Conservation (phyloP, 1,284 basidiomycete genomes). For the Puccinia sorghi region DNA sequence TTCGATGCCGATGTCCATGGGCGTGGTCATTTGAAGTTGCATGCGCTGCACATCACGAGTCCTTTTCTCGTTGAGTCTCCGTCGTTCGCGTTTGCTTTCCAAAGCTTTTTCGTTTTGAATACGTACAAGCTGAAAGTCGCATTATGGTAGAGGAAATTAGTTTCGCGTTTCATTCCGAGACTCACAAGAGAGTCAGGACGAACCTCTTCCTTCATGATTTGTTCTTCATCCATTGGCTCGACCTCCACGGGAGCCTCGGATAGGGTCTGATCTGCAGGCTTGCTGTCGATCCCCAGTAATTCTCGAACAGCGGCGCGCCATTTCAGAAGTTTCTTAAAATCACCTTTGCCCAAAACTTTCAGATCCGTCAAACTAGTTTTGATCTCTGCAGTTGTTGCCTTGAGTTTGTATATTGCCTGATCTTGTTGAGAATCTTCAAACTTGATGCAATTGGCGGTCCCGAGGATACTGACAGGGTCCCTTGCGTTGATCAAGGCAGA, state of each 20-base stretch:
- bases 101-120: conserved; percentile 75
- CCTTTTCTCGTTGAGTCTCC: conserved; percentile 85
- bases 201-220: conserved; percentile 83
- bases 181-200: conserved; percentile 51
- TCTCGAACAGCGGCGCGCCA: conserved; percentile 83
- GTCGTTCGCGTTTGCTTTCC: conserved; percentile 71
- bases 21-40: conserved; percentile 96
- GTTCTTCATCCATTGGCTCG: conserved; percentile 79
- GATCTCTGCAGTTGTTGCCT: conserved; percentile 76
- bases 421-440: conserved; percentile 78
- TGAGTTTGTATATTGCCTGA: conserved; percentile 74
- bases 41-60: conserved; percentile 85
- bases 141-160: neutral
- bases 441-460: conserved; percentile 77
- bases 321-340: conserved; percentile 89
- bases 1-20: conserved; percentile 90
- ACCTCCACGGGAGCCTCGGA: conserved; percentile 71
- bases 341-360: conserved; percentile 94
- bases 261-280: conserved; percentile 70
- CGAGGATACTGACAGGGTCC: conserved; percentile 80
- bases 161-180: conserved; percentile 24
- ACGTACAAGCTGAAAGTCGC: conserved; percentile 70
- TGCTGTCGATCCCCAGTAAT: conserved; percentile 77
- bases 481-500: conserved; percentile 70
- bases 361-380: conserved; percentile 82